Percentiles rank a stretch among this genome's conserved stretches.
Conservation (phyloP, 768 basidiomycete species). For the Leccinum boreale region DNA sequence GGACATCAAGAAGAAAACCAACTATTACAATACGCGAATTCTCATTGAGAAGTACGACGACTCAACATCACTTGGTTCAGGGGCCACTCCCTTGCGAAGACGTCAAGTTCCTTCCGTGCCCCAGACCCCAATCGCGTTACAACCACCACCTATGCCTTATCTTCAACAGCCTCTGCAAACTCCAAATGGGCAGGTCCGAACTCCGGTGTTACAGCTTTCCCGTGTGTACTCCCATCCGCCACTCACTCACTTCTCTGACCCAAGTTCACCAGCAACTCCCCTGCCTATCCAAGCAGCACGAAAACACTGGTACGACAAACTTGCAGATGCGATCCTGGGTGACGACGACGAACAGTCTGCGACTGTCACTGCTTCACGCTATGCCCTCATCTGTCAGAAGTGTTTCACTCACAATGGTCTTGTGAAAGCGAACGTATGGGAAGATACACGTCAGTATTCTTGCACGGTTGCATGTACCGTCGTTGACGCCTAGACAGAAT, state of each 20-base stretch:
- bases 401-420: conserved; percentile 90
- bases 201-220: conserved; percentile 36
- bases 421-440: conserved; percentile 78
- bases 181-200: conserved; percentile 20
- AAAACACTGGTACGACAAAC: conserved; percentile 82
- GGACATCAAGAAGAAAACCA: conserved; percentile 97
- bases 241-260: conserved; percentile 8
- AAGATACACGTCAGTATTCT: conserved; percentile 67
- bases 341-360: conserved; percentile 57
- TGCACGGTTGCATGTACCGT: background rate
- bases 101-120: conserved; percentile 32
- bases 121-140: conserved; percentile 32
- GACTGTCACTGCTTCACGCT: conserved; percentile 45
- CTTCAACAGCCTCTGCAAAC: conserved; percentile 19
- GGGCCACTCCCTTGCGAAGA: conserved; percentile 41
- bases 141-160: conserved; percentile 16
- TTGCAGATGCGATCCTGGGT: conserved; percentile 84
- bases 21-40: conserved; percentile 89
- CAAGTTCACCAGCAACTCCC: conserved; percentile 31
- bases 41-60: conserved; percentile 91
- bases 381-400: conserved; percentile 84
- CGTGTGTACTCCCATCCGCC: conserved; percentile 30
- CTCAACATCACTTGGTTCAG: conserved; percentile 29
- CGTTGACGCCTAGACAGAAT: conserved; percentile 50
- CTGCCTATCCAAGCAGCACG: conserved; percentile 48